phyloP scores from a whole-genome alignment of 169 alveolate genomes.

The Cryptosporidium parvum region DNA sequence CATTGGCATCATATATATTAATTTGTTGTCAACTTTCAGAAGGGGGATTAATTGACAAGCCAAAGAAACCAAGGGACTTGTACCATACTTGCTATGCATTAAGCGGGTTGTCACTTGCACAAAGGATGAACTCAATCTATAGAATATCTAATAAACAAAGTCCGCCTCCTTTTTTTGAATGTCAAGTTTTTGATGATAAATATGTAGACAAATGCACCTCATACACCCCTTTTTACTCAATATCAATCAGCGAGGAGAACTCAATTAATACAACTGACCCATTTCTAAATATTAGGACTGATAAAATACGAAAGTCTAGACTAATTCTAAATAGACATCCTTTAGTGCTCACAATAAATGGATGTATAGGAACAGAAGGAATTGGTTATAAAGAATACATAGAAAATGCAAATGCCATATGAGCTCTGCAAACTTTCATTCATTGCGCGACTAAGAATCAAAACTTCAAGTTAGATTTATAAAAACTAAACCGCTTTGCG shows the following conservation, averaged over 20 bases:
- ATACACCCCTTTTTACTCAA: slow-evolving; percentile 21
- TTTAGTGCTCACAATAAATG: slow-evolving; percentile 21
- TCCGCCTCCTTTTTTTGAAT: neutral
- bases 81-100: slow-evolving; percentile 96
- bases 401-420: neutral
- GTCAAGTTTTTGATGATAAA: neutral
- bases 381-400: slow-evolving; percentile 53
- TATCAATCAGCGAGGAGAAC: neutral
- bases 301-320: slow-evolving; percentile 53
- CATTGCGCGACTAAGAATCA: neutral
- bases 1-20: slow-evolving; percentile 76
- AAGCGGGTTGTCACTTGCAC: slow-evolving; percentile 87
- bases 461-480: neutral
- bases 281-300: slow-evolving; percentile 64
- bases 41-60: slow-evolving; percentile 96
- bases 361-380: slow-evolving; percentile 48
- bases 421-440: neutral
- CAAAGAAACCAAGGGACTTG: slow-evolving; percentile 93
- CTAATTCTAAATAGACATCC: slow-evolving; percentile 17
- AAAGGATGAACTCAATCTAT: slow-evolving; percentile 52
- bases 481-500: neutral
- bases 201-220: slow-evolving; percentile 4
- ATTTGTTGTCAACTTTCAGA: slow-evolving; percentile 79
- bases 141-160: neutral
- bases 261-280: slow-evolving; percentile 63